Conservation (phyloP, 108 stramenopile species). For the Parietichytrium sp. region DNA sequence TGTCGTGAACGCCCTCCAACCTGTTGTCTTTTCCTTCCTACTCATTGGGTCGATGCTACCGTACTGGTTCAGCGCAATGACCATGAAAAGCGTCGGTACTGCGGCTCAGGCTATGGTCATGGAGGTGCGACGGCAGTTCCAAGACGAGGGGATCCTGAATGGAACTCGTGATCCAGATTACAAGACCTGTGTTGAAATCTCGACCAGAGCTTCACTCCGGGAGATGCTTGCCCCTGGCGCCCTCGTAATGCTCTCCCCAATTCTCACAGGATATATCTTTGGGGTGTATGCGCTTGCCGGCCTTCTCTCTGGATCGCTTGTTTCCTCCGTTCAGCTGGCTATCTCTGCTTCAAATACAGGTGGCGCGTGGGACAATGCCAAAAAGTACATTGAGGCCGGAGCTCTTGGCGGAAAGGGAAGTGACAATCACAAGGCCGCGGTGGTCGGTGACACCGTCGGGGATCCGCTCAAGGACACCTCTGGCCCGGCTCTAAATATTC, state of each 20-base stretch:
- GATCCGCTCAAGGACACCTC: constrained; percentile 98
- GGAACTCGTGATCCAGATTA: constrained; percentile 70
- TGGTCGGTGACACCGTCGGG: constrained; percentile 95
- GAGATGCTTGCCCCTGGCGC: constrained; percentile 96
- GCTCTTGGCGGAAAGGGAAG: constrained; percentile 84
- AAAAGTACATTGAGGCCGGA: constrained; percentile 94
- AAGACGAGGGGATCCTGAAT: constrained; percentile 20
- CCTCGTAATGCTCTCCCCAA: constrained; percentile 93
- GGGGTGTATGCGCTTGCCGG: constrained; percentile 92
- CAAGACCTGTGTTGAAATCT: constrained; percentile 93
- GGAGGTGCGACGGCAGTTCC: constrained; percentile 96
- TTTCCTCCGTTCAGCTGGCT: constrained; percentile 89
- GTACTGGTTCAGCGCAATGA: constrained; percentile 96
- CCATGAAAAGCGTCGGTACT: constrained; percentile 94
- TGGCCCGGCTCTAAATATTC: constrained; percentile 94
- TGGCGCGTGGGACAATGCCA: constrained; percentile 98
- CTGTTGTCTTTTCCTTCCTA: constrained; percentile 90
- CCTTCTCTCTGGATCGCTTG: constrained; percentile 82
- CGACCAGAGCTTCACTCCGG: constrained; percentile 84
- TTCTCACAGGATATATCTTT: constrained; percentile 91
- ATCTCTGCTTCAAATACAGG: constrained; percentile 97
- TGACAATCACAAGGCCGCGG: constrained; percentile 91
- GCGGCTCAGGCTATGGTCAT: constrained; percentile 97
- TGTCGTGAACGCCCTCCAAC: constrained; percentile 69
- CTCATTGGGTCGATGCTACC: constrained; percentile 97